A percentile compares a stretch with the other conserved stretches of the same genome.
These are phyloP conservation scores for Osmozyma mogii DNA, from an alignment of 805 yeast genomes.

Conservation along the genomic window DNA sequence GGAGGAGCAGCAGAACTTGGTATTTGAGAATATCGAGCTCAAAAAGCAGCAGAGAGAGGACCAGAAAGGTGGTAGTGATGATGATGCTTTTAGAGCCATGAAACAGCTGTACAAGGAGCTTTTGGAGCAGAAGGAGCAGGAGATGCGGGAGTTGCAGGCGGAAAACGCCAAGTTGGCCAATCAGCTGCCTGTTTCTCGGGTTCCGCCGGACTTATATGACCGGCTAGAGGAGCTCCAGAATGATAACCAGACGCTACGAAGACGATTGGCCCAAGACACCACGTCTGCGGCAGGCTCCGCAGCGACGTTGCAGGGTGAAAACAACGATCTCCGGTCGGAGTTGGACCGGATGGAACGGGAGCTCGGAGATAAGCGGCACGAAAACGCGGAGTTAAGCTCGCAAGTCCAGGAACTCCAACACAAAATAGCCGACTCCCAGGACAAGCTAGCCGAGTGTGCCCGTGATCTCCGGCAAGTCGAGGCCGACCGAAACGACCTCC, in stretches of 20 bases:
- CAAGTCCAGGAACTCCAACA: conserved; percentile 6
- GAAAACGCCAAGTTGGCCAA: conserved; percentile 2
- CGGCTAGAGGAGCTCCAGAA: conserved; percentile 11
- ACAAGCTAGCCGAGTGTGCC: conserved; percentile 1
- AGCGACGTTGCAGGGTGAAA: conserved; percentile 3
- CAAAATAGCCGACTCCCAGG: conserved; percentile 1
- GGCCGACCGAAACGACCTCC: conserved; percentile 3
- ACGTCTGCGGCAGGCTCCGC: conserved; percentile 3
- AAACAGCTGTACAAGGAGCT: conserved; percentile 4
- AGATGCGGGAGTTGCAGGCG: conserved; percentile 5
- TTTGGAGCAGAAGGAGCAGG: conserved; percentile 8
- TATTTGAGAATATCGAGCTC: conserved; percentile 29
- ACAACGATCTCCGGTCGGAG: too few species aligned
- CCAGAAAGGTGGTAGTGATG: not conserved
- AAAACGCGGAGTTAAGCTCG: conserved; percentile 9
- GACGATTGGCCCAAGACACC: conserved; percentile 8
- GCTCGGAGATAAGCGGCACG: too few species aligned
- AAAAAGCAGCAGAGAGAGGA: conserved; percentile 9
- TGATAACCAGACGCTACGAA: conserved; percentile 15
- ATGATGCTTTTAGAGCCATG: conserved; percentile 2
- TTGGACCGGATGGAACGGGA: too few species aligned
- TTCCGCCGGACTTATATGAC: too few species aligned
- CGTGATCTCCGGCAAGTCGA: conserved; percentile 2
- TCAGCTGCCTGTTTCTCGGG: too few species aligned
- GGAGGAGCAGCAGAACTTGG: conserved; percentile 27